Percentiles rank a stretch among this genome's conserved stretches.
Evolutionary conservation across 306 rosid genomes (phyloP).

Genomic region (Trifolium pratense): DNA sequence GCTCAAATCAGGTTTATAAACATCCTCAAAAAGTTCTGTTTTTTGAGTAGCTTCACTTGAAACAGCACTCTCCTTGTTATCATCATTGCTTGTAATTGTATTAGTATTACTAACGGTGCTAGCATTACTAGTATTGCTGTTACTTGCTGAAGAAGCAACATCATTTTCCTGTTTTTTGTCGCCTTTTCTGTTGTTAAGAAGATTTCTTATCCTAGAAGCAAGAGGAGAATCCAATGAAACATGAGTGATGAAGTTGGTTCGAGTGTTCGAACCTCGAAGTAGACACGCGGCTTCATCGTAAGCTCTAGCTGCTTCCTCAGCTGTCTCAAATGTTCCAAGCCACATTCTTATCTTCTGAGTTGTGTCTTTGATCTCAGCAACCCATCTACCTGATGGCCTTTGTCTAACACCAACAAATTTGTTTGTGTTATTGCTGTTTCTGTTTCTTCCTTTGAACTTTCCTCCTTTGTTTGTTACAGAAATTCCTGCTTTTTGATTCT

Average conservation of each 20-base stretch:
- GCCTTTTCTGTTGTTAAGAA: conserved; percentile 65
- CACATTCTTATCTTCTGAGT: conserved; percentile 94
- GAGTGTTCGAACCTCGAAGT: conserved; percentile 87
- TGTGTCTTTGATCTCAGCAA: conserved; percentile 96
- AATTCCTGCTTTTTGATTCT: conserved; percentile 40
- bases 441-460: conserved; percentile 62
- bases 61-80: conserved; percentile 25
- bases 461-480: conserved; percentile 38
- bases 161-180: conserved; percentile 23
- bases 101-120: conserved; percentile 5
- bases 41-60: conserved; percentile 34
- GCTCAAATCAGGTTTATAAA: conserved; percentile 76
- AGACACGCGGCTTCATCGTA: conserved; percentile 98
- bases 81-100: conserved; percentile 23
- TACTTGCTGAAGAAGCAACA: conserved; percentile 30
- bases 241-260: conserved; percentile 84
- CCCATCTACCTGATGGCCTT: conserved; percentile 99
- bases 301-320: conserved; percentile 94
- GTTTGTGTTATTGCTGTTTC: conserved; percentile 54
- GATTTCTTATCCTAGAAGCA: conserved; percentile 74
- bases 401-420: conserved; percentile 93
- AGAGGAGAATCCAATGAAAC: conserved; percentile 83
- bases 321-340: conserved; percentile 97
- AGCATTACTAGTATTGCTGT: neutral
- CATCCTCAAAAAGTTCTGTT: conserved; percentile 52